Base-by-base conservation (phyloP, 2,329 filamentous ascomycete species). In the Ceratocystis albifundus region DNA sequence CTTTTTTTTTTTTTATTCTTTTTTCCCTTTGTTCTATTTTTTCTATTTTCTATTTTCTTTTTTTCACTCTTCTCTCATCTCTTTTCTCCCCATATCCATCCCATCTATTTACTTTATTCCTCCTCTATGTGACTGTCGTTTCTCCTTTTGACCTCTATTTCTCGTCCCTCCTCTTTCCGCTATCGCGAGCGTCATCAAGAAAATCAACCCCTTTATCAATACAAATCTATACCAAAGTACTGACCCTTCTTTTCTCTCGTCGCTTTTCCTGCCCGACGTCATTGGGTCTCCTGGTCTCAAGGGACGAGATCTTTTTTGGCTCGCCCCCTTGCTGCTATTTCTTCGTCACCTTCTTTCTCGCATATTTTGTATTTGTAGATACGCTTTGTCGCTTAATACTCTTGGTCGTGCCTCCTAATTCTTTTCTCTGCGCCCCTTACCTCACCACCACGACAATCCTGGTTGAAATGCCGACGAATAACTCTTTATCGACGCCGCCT, bases 401-500 rank as follows among this genome's bases (percentile, higher is more conserved):
- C 48, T 22, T 22, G 7, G n/a, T 20, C 20, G 48, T 53, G 48
- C n/a, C 36, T 41, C 36, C 8, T 10, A 10, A 41, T 12, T 15
- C 3, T 17, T 57, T 8, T 32, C 53, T 57, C 53, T 30, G 8
- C 53, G 36, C 61, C 10, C 28, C 41, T 25, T 17, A 20, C 55
- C 22, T 20, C 55, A 10, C 3, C 3, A 41, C 10, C 10, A 41
- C 36, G 36, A 41, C 36, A 41, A 41, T 41, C 1, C 36, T 4
- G 36, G 1, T 41, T 41, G 41, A 25, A 7, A 67, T 67, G 65
- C 62, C 65, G 30, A 59, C 46, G 22, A 61, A 20, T 53, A 61
- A 55, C 53, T 55, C 61, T 45, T 66, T 20, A 46, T 64, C 22
- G 65, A 53, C 62, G 57, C 48, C 66, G 41, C 65, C 62, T 61